Conservation (phyloP, 331 rosid genomes). For the Malus hybrid region DNA sequence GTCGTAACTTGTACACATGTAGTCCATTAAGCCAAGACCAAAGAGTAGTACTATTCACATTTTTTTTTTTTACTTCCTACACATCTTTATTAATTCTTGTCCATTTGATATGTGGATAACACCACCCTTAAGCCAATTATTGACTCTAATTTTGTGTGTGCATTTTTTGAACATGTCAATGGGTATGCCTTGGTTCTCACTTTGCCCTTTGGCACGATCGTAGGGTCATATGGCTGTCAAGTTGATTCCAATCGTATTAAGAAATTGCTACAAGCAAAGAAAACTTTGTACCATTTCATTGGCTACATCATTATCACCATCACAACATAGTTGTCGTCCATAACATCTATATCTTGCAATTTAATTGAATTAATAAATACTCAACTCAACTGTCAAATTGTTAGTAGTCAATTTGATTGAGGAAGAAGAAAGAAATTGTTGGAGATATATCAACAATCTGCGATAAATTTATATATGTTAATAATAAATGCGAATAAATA, state of each 20-base stretch:
- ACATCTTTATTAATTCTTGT: too few relatives aligned
- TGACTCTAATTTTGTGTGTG: neutral
- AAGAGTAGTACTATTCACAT: too few relatives aligned
- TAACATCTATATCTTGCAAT: neutral
- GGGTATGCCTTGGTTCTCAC: neutral
- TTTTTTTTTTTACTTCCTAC: too few relatives aligned
- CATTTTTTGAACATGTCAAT: neutral
- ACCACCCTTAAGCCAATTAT: neutral
- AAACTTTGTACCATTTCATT: neutral
- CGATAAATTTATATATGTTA: too few relatives aligned
- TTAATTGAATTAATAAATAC: neutral
- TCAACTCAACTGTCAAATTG: neutral
- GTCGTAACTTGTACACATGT: too few relatives aligned
- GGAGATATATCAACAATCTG: too few relatives aligned
- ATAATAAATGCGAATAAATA: too few relatives aligned
- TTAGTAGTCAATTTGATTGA: too few relatives aligned
- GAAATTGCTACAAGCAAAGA: neutral
- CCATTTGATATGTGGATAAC: too few relatives aligned
- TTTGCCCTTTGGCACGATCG: constrained; percentile 11
- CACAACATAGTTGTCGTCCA: neutral
- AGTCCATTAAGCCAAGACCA: too few relatives aligned
- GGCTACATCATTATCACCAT: neutral
- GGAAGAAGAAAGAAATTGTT: too few relatives aligned
- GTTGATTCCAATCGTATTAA: neutral
- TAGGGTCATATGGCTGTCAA: constrained; percentile 4